Evolutionary conservation across 805 yeast species (phyloP).

Genomic region (Candida ovalis): DNA sequence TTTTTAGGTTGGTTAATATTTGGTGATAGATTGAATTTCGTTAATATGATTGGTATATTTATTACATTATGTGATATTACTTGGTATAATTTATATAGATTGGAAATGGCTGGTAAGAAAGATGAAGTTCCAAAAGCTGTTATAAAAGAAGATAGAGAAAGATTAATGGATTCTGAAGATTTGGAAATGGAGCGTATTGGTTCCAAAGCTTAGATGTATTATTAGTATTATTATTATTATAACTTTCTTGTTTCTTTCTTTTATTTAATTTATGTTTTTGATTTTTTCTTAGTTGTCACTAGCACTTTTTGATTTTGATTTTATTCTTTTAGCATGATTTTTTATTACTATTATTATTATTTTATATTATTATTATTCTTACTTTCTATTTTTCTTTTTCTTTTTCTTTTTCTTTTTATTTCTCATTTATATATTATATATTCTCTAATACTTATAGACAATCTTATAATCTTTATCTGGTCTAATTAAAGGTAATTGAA

Average conservation of each 20-base stretch:
- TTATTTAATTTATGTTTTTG: neutral
- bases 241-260: neutral
- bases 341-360: no score
- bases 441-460: neutral
- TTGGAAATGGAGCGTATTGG: constrained; percentile 13
- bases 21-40: constrained; percentile 60
- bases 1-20: constrained; percentile 59
- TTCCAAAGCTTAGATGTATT: neutral
- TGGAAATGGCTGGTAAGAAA: constrained; percentile 15
- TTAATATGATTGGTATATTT: constrained; percentile 66
- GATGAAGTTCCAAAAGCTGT: constrained; percentile 4
- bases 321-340: neutral
- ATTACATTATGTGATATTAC: constrained; percentile 70
- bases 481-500: constrained; percentile 36
- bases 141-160: constrained; percentile 17
- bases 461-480: constrained; percentile 4
- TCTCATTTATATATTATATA: neutral
- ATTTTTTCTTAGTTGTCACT: neutral
- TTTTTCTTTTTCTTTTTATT: no score
- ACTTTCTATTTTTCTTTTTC: no score
- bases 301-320: no score
- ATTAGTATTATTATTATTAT: neutral
- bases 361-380: no score
- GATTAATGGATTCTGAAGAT: constrained; percentile 11
- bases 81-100: constrained; percentile 71